A percentile compares a stretch with the other conserved stretches of the same genome.
phyloP scores from a whole-genome alignment of 257 asterid genomes.

The Fraxinus excelsior region DNA sequence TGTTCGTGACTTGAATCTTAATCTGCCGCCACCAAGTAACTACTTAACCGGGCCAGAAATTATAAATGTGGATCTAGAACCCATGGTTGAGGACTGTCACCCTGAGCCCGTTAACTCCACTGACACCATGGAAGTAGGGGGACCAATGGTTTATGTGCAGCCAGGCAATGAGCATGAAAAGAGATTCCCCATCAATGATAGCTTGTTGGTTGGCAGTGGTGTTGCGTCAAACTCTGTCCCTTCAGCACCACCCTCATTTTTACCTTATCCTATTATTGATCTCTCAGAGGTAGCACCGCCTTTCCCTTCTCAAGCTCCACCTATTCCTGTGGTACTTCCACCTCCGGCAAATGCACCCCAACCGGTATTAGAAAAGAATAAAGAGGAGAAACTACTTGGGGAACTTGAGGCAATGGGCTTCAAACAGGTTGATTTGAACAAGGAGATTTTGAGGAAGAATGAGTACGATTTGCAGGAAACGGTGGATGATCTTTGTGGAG shows the following conservation, averaged over 20 bases:
- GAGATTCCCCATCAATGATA: constrained; percentile 78
- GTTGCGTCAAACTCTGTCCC: constrained; percentile 6
- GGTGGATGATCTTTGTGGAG: constrained; percentile 72
- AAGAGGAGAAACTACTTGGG: constrained; percentile 60
- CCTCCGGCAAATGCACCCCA: constrained; percentile 7
- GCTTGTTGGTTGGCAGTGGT: constrained; percentile 50
- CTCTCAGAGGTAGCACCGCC: background rate
- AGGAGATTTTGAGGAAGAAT: constrained; percentile 68
- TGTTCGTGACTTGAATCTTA: constrained; percentile 65
- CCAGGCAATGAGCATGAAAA: constrained; percentile 58
- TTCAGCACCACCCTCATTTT: constrained; percentile 23
- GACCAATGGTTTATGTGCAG: constrained; percentile 30
- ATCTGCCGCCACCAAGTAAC: constrained; percentile 60
- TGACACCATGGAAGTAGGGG: constrained; percentile 35
- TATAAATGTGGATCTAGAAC: constrained; percentile 32
- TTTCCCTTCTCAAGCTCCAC: constrained; percentile 9
- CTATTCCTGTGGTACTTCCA: background rate
- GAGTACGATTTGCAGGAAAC: constrained; percentile 69
- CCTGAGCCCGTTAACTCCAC: constrained; percentile 29
- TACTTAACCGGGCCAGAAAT: constrained; percentile 39
- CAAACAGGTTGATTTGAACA: constrained; percentile 68
- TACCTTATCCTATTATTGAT: constrained; percentile 24
- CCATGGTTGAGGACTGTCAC: constrained; percentile 35
- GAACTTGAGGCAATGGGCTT: constrained; percentile 80
- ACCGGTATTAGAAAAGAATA: constrained; percentile 25